Evolutionary conservation across 2,329 filamentous ascomycete species (phyloP).

Genomic region (Camillea tinctor): DNA sequence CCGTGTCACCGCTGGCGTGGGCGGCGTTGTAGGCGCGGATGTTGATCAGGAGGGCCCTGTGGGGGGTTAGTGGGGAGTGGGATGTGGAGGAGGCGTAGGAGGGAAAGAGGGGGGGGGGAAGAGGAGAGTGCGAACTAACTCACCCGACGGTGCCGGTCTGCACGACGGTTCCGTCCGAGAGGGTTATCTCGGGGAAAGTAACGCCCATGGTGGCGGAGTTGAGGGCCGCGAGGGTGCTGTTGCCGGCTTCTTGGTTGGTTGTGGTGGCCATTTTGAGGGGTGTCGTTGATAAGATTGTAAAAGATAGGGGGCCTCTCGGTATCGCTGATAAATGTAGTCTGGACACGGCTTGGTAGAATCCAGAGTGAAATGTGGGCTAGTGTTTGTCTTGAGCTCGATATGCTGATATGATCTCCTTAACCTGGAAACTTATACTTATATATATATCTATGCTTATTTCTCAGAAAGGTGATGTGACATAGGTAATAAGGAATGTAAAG

Average conservation of each 20-base stretch:
- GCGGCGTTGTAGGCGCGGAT: conserved; percentile 27
- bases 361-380: too few species aligned
- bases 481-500: neutral
- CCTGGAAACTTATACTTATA: too few species aligned
- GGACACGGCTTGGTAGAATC: too few species aligned
- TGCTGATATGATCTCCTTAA: too few species aligned
- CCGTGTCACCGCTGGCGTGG: conserved; percentile 18
- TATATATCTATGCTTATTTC: neutral
- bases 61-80: neutral
- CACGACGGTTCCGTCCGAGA: conserved; percentile 28
- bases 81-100: neutral
- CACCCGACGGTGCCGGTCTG: conserved; percentile 31
- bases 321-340: neutral
- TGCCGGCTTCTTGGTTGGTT: conserved; percentile 1
- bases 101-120: neutral
- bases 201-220: conserved; percentile 27
- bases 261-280: conserved; percentile 11
- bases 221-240: conserved; percentile 22
- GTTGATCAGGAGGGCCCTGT: conserved; percentile 27
- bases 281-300: neutral
- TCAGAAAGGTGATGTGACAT: neutral
- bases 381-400: too few species aligned
- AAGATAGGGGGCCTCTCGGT: neutral
- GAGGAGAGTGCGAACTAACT: conserved; percentile 1
- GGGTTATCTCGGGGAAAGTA: conserved; percentile 27